phyloP scores from a whole-genome alignment of 2,329 filamentous ascomycete genomes.

The Aspergillus puulaauensis region DNA sequence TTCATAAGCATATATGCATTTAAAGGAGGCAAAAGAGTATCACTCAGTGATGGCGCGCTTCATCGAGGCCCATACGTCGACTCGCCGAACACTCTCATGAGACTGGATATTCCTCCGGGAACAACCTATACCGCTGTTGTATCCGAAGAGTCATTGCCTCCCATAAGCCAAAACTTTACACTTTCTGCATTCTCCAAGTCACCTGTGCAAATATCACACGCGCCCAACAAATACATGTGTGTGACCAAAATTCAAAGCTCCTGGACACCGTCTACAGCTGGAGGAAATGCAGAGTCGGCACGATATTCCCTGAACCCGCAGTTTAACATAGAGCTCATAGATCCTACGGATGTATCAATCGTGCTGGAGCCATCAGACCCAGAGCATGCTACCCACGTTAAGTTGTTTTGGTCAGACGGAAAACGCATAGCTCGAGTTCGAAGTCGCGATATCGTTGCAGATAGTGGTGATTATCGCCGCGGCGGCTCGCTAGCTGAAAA shows the following conservation, averaged over 20 bases:
- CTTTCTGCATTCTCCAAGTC: slow-evolving; percentile 75
- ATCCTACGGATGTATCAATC: slow-evolving; percentile 64
- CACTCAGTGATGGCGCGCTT: slow-evolving; percentile 69
- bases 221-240: slow-evolving; percentile 60
- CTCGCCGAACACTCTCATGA: slow-evolving; percentile 85
- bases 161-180: slow-evolving; percentile 77
- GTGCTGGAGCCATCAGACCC: slow-evolving; percentile 67
- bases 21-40: slow-evolving; percentile 67
- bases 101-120: slow-evolving; percentile 60
- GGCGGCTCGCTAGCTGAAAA: slow-evolving; percentile 72
- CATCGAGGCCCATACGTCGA: slow-evolving; percentile 86
- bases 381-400: slow-evolving; percentile 77
- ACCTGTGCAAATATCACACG: slow-evolving; percentile 61
- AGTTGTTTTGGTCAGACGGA: slow-evolving; percentile 75
- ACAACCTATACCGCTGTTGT: slow-evolving; percentile 65
- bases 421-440: slow-evolving; percentile 67
- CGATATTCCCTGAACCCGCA: slow-evolving; percentile 86
- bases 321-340: slow-evolving; percentile 64
- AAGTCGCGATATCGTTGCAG: slow-evolving; percentile 73
- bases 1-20: slow-evolving; percentile 90
- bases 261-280: slow-evolving; percentile 79
- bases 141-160: slow-evolving; percentile 74
- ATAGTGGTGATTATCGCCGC: slow-evolving; percentile 85
- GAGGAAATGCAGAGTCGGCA: slow-evolving; percentile 75
- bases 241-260: slow-evolving; percentile 60